Percentiles rank a stretch among this genome's conserved stretches.
These are phyloP conservation scores for Calonectria henricotiae DNA, from an alignment of 2,329 filamentous ascomycete species.

Conservation along the genomic window DNA sequence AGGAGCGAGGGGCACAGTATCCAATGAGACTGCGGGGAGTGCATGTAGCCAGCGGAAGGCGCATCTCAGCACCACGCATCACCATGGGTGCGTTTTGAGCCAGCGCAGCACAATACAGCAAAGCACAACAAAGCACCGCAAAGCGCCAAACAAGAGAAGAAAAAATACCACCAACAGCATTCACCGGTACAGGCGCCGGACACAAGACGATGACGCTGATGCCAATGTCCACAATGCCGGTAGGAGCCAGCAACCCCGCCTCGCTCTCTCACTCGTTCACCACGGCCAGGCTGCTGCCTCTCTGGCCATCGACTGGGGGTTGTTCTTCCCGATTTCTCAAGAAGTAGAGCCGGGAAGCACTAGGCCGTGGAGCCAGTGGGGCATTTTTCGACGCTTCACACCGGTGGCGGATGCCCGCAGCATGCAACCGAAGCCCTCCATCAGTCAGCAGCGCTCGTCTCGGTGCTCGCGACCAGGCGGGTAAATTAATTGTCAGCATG, in stretches of 20 bases:
- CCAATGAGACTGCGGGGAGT: slow-evolving; percentile 28
- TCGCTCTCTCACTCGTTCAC: slow-evolving; percentile 10
- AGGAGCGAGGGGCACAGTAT: slow-evolving; percentile 8
- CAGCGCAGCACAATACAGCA: slow-evolving; percentile 35
- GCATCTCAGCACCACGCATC: slow-evolving; percentile 40
- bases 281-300: slow-evolving; percentile 14
- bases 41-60: slow-evolving; percentile 30
- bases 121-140: slow-evolving; percentile 29
- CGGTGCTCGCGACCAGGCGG: slow-evolving; percentile 8
- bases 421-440: slow-evolving; percentile 30
- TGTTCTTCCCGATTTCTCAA: slow-evolving; percentile 17
- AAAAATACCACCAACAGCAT: slow-evolving; percentile 6
- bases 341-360: slow-evolving; percentile 25
- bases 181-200: slow-evolving; percentile 17
- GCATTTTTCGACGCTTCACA: slow-evolving; percentile 19
- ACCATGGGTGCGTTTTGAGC: slow-evolving; percentile 33
- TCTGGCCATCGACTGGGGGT: slow-evolving; percentile 12
- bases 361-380: slow-evolving; percentile 29
- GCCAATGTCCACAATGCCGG: slow-evolving; percentile 3
- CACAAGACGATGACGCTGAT: slow-evolving; percentile 25
- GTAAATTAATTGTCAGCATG: slow-evolving; percentile 34
- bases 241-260: slow-evolving; percentile 11
- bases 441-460: slow-evolving; percentile 34
- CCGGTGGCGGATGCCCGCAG: slow-evolving; percentile 37
- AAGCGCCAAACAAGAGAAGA: slow-evolving; percentile 10